Percentiles rank a stretch among this genome's conserved stretches.
Evolutionary conservation across 1,139 yeast species (phyloP).

Genomic region (Taphrina communis): DNA sequence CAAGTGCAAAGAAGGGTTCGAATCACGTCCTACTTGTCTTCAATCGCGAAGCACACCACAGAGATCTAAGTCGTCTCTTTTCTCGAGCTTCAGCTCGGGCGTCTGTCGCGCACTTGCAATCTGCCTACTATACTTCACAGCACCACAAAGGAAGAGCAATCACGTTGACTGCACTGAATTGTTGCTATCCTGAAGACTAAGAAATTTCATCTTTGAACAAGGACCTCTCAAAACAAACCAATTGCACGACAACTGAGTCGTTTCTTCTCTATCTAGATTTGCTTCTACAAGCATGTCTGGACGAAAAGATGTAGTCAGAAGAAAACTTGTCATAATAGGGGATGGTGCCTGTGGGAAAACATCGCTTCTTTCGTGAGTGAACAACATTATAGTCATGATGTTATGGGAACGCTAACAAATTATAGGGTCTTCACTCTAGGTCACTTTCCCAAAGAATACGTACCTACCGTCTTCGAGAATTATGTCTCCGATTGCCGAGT

Average conservation of each 20-base stretch:
- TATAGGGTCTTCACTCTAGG: conserved; percentile 77
- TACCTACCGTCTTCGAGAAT: conserved; percentile 94
- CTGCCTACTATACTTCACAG: too few relatives aligned
- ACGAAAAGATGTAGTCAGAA: conserved; percentile 51
- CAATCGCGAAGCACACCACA: too few relatives aligned
- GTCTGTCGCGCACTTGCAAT: too few relatives aligned
- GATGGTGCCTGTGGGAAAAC: conserved; percentile 98
- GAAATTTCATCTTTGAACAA: too few relatives aligned
- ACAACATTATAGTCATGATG: background rate
- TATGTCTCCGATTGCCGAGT: conserved; percentile 92
- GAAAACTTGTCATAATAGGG: conserved; percentile 85
- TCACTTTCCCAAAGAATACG: conserved; percentile 70
- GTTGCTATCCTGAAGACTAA: too few relatives aligned
- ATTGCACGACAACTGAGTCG: background rate
- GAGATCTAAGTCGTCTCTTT: too few relatives aligned
- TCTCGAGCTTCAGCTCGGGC: too few relatives aligned
- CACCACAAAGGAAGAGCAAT: too few relatives aligned
- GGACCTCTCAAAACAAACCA: background rate
- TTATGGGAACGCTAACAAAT: background rate
- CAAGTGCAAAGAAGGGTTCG: too few relatives aligned
- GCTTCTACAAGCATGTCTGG: conserved; percentile 18
- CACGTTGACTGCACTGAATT: too few relatives aligned
- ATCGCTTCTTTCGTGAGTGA: conserved; percentile 65
- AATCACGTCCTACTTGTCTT: too few relatives aligned
- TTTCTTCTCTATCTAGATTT: background rate